Conservation (phyloP, 306 rosid genomes). For the Sicyos baderoa region DNA sequence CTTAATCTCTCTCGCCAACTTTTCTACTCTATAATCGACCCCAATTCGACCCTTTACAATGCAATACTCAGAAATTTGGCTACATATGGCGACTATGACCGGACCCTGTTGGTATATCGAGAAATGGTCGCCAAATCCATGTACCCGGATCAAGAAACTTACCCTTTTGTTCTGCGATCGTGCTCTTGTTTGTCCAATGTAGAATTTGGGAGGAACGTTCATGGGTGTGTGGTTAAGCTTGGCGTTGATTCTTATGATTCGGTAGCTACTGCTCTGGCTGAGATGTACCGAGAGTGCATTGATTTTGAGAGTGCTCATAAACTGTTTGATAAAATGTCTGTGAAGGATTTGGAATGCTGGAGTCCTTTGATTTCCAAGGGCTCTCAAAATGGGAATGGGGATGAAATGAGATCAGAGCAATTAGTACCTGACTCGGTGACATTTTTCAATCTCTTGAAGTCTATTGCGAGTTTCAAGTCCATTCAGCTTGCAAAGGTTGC, state of each 20-base stretch:
- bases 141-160: constrained; percentile 47
- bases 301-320: constrained; percentile 22
- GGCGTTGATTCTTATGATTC: constrained; percentile 43
- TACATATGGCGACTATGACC: constrained; percentile 33
- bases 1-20: constrained; percentile 33
- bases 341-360: constrained; percentile 26
- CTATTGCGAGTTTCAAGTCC: constrained; percentile 35
- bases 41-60: constrained; percentile 34
- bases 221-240: constrained; percentile 49
- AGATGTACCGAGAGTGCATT: constrained; percentile 24
- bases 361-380: constrained; percentile 37
- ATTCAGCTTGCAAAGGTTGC: constrained; percentile 37
- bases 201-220: constrained; percentile 35
- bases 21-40: constrained; percentile 32
- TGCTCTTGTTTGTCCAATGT: constrained; percentile 26
- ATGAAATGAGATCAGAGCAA: constrained; percentile 39
- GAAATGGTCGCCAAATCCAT: constrained; percentile 40
- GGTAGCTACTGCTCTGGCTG: constrained; percentile 34
- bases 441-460: constrained; percentile 37
- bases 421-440: constrained; percentile 32
- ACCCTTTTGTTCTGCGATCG: constrained; percentile 37
- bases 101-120: constrained; percentile 34
- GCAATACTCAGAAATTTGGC: constrained; percentile 35
- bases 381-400: constrained; percentile 30
- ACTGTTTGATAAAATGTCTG: constrained; percentile 22